Conservation (phyloP, 768 basidiomycete species). For the Porpolomopsis calyptriformis region DNA sequence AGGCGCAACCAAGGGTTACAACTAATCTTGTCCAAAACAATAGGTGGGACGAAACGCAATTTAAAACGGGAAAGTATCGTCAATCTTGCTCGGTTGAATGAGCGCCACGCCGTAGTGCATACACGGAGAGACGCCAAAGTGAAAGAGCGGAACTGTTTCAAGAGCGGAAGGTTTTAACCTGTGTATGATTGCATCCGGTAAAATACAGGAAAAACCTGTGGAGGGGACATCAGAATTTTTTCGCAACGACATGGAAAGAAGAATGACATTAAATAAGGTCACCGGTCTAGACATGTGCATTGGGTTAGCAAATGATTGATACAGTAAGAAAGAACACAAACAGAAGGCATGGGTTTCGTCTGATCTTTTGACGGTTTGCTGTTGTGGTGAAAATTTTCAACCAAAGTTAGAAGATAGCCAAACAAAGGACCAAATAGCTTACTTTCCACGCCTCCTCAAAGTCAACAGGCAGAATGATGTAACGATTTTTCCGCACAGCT, state of each 20-base stretch:
- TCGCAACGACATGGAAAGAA: not conserved
- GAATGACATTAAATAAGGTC: not conserved
- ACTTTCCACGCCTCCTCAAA: conserved; percentile 99
- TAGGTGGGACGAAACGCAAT: conserved; percentile 14
- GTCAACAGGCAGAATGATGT: conserved; percentile 92
- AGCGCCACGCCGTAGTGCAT: conserved; percentile 53
- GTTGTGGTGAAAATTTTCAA: conserved; percentile 28
- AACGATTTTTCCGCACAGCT: conserved; percentile 98
- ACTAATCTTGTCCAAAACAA: not conserved
- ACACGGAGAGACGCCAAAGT: conserved; percentile 76
- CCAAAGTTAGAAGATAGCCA: conserved; percentile 25
- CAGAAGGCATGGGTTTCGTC: conserved; percentile 98
- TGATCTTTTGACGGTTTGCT: conserved; percentile 94
- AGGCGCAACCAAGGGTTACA: not conserved
- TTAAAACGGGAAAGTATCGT: conserved; percentile 15
- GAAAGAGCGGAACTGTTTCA: conserved; percentile 45
- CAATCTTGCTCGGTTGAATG: conserved; percentile 80
- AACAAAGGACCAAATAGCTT: conserved; percentile 48
- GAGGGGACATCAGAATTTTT: not conserved
- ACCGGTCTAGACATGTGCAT: conserved; percentile 10
- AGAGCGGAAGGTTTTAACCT: conserved; percentile 1
- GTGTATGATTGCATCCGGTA: conserved; percentile 2
- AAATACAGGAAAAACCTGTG: not conserved
- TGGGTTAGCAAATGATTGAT: conserved; percentile 12
- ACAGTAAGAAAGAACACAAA: conserved; percentile 30